phyloP scores from a whole-genome alignment of 2,329 filamentous ascomycete species.

The Zalaria obscura region DNA sequence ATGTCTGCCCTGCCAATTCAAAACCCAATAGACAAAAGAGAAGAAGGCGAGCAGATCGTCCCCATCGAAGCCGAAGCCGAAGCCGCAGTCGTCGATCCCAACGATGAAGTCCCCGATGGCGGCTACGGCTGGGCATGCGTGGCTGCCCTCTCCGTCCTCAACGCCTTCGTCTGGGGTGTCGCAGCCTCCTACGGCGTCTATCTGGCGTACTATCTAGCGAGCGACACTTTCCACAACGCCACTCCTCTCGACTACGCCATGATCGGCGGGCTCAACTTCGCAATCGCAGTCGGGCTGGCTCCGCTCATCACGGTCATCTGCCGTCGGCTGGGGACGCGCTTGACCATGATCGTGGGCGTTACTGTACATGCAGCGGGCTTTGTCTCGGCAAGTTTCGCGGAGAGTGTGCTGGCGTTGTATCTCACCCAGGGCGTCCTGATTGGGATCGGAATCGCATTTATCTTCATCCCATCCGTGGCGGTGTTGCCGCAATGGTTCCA shows the following conservation, averaged over 20 bases:
- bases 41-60: not conserved
- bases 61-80: not conserved
- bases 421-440: slow-evolving; percentile 26
- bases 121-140: slow-evolving; percentile 23
- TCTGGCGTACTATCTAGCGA: slow-evolving; percentile 25
- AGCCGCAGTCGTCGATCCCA: not conserved
- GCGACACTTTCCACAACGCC: slow-evolving; percentile 20
- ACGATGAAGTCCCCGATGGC: slow-evolving; percentile 15
- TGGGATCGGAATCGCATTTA: slow-evolving; percentile 24
- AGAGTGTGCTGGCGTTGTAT: slow-evolving; percentile 24
- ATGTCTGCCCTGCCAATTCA: too few species aligned
- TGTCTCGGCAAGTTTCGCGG: slow-evolving; percentile 23
- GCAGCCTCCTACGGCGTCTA: slow-evolving; percentile 26
- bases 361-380: slow-evolving; percentile 20
- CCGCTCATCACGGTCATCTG: slow-evolving; percentile 17
- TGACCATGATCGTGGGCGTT: slow-evolving; percentile 18
- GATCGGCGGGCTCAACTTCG: slow-evolving; percentile 25
- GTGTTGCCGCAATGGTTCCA: slow-evolving; percentile 30
- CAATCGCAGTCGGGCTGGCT: slow-evolving; percentile 19
- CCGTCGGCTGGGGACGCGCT: slow-evolving; percentile 13
- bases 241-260: slow-evolving; percentile 23
- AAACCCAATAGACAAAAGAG: not conserved
- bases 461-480: slow-evolving; percentile 24
- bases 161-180: slow-evolving; percentile 19
- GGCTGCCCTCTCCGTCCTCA: slow-evolving; percentile 12